Evolutionary conservation across 495 filamentous ascomycete genomes (phyloP), one percentile per base, ranked within the genome.

Genomic region (Daldinia decipiens): DNA sequence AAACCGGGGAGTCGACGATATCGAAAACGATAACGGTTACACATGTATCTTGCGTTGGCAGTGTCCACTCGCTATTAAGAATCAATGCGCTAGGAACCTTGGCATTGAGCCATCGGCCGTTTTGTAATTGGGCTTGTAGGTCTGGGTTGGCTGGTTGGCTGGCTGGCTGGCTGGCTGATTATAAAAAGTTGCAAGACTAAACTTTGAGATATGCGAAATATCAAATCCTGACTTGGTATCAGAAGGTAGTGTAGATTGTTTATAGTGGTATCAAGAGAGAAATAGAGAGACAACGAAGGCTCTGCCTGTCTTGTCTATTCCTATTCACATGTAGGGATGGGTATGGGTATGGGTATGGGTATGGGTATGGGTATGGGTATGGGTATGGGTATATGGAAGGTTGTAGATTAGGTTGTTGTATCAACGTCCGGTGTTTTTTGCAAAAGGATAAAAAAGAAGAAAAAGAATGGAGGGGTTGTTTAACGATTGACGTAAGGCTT

Each of bases 401-500:
- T 67, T 52, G 47, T 32, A 36, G 26, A 54, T 65, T 36, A 38
- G 8, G 21, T 55, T 65, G 50, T 56, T 51, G 24, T 62, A 34
- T 53, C 19, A 60, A 60, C 39, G 29, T 47, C 60, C n/a, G 45
- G 47, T 38, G 43, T 34, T 70, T 17, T 57, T 29, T 57, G 38
- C 9, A 31, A 68, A 36, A 38, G 36, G 45, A 56, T 56, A 32
- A 62, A 31, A 61, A 60, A 36, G 27, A 55, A 43, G 24, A 17
- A 60, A 61, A 39, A 58, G 6, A 0, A 72, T 67, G 59, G 69
- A 59, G 69, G 69, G 68, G 68, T 71, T 13, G 12, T 31, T 53
- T 15, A n/a, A 55, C 56, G 60, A 72, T 72, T 72, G 70, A 72
- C 70, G 70, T 72, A 72, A 54, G 60, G 55, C 51, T 72, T 72